Evolutionary conservation across 192 early-diverging fungal genomes (phyloP).

Genomic region (Coemansia sp.): DNA sequence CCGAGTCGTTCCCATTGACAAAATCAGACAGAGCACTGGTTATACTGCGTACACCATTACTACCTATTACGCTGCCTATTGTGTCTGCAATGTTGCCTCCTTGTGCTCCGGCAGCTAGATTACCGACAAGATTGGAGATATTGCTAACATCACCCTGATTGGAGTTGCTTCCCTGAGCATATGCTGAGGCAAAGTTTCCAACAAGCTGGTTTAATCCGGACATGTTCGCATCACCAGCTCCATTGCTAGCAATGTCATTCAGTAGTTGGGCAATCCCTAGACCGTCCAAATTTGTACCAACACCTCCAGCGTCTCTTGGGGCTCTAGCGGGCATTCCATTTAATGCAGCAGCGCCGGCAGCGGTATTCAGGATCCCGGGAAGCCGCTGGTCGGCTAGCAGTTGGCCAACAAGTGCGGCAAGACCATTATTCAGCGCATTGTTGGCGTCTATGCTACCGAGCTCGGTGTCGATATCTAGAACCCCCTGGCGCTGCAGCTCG

Average conservation of each 20-base stretch:
- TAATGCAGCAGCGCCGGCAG: neutral
- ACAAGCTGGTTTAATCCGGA: constrained; percentile 12
- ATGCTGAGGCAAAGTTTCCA: neutral
- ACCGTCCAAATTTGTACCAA: neutral
- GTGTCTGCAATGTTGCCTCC: constrained; percentile 7
- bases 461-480: neutral
- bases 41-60: constrained; percentile 18
- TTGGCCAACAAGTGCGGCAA: constrained; percentile 36
- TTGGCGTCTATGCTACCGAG: constrained; percentile 11
- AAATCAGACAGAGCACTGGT: constrained; percentile 29
- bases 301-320: neutral
- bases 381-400: constrained; percentile 10
- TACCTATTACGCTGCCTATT: constrained; percentile 9
- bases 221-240: neutral
- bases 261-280: constrained; percentile 11
- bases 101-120: constrained; percentile 11
- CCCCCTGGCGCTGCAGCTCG: constrained; percentile 33
- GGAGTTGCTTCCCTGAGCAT: constrained; percentile 1
- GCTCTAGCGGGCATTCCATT: neutral
- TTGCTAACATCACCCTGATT: neutral
- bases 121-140: neutral
- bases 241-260: constrained; percentile 12
- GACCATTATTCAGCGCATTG: constrained; percentile 25
- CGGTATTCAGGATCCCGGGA: neutral
- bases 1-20: constrained; percentile 42